Base-by-base conservation (phyloP, 129 eudicot species). In the Escallonia rubra region DNA sequence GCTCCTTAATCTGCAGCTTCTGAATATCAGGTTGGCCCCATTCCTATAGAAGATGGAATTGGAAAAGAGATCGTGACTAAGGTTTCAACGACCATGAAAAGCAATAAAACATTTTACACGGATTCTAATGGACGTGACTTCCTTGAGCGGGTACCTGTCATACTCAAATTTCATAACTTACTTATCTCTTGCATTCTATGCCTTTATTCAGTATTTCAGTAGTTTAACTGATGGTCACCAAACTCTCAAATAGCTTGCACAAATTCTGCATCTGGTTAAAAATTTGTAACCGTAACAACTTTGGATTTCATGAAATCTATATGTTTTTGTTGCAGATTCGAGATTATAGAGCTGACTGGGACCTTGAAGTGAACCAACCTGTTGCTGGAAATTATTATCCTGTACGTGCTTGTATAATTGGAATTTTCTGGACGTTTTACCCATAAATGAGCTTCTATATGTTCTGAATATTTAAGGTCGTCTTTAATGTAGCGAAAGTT, bases 351-450 rank as follows among this genome's bases (percentile, higher is more conserved):
- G 54, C 85, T 63, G 88, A 83, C 63, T 83, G 88, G 88, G 51
- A 76, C 61, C 80, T 83, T 59, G 53, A 83, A 83, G 88, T 83
- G 41, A 72, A 72, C 67, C 76, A 83, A 61, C 88, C 85, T 14
- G 78, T 76, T 44, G 85, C 85, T 10, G 88, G 88, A 69, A 83
- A 83, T 52, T 83, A 83, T 75, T 83, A 83, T 55, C 88, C 87
- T 43, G 87, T 82, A 78, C 1, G 87, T 78, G 65, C 40, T 4
- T 9, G 34, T 1, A 23, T 23, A 23, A 23, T 23, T 23, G 34
- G 34, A 23, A 23, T 23, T 23, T 23, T 23, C 34, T 23, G 34
- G 34, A 23, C 34, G 34, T 23, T 23, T 23, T 23, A 0, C 34
- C 34, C 34, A 23, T 23, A 23, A 23, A 23, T 23, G 34, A 23